phyloP scores from a whole-genome alignment of 805 yeast genomes.

The Candida endomychidarum region DNA sequence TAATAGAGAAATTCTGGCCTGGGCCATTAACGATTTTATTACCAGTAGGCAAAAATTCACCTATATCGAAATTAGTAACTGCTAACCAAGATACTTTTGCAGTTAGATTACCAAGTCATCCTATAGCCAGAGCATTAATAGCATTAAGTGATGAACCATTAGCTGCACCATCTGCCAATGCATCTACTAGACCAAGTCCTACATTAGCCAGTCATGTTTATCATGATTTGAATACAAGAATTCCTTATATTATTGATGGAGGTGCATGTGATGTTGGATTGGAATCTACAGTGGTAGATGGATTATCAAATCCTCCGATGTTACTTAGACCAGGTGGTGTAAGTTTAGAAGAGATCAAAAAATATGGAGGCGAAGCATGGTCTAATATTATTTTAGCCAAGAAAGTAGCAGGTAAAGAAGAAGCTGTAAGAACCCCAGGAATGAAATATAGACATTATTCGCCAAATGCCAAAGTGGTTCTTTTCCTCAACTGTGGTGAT shows the following conservation, averaged over 20 bases:
- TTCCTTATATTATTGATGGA: conserved; percentile 87
- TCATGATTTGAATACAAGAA: conserved; percentile 73
- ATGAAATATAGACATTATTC: conserved; percentile 97
- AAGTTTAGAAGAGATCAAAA: conserved; percentile 69
- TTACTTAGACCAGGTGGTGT: conserved; percentile 93
- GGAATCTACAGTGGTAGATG: conserved; percentile 93
- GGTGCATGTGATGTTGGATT: conserved; percentile 88
- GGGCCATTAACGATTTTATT: conserved; percentile 90
- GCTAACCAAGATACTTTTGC: conserved; percentile 90
- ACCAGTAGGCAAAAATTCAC: conserved; percentile 51
- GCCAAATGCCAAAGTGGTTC: conserved; percentile 78
- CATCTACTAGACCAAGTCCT: conserved; percentile 93
- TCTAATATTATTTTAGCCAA: conserved; percentile 59
- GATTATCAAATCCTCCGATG: conserved; percentile 81
- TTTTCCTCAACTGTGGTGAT: conserved; percentile 54
- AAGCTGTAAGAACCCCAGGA: conserved; percentile 88
- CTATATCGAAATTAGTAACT: conserved; percentile 74
- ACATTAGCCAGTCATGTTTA: conserved; percentile 84
- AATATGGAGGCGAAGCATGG: conserved; percentile 72
- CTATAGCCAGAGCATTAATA: conserved; percentile 87
- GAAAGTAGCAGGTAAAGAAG: conserved; percentile 60
- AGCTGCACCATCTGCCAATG: conserved; percentile 98
- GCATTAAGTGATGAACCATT: conserved; percentile 81
- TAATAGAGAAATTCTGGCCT: conserved; percentile 84
- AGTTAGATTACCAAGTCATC: conserved; percentile 82